phyloP scores from a whole-genome alignment of 805 yeast species.

The Kregervanrija fluxuum region DNA sequence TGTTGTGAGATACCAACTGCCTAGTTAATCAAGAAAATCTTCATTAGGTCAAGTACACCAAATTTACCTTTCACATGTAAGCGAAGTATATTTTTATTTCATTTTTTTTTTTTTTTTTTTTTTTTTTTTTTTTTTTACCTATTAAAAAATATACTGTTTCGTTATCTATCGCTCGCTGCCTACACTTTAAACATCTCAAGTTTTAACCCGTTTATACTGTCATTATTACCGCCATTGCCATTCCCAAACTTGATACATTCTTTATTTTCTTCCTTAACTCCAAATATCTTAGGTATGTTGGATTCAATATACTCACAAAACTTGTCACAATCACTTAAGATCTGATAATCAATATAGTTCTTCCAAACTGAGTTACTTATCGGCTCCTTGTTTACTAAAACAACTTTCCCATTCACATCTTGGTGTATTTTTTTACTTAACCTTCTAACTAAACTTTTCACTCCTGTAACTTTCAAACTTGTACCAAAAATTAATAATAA shows the following conservation, averaged over 20 bases:
- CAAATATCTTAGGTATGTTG: constrained; percentile 56
- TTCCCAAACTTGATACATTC: neutral
- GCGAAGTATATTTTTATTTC: too few species aligned
- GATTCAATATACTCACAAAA: constrained; percentile 55
- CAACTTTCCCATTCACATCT: constrained; percentile 62
- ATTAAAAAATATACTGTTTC: too few species aligned
- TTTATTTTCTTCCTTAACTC: constrained; percentile 15
- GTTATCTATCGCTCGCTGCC: too few species aligned
- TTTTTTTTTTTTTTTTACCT: too few species aligned
- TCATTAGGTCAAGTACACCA: too few species aligned
- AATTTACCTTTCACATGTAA: too few species aligned
- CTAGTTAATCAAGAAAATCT: neutral
- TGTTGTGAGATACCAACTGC: too few species aligned
- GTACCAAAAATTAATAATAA: constrained; percentile 87
- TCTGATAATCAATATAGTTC: constrained; percentile 68
- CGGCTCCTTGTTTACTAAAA: constrained; percentile 67
- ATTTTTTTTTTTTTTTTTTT: too few species aligned
- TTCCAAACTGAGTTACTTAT: constrained; percentile 62
- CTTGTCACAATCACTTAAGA: constrained; percentile 72
- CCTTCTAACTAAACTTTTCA: constrained; percentile 64
- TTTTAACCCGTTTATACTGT: too few species aligned
- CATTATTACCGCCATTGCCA: too few species aligned
- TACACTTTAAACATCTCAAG: too few species aligned
- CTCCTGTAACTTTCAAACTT: constrained; percentile 85
- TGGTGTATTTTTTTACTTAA: constrained; percentile 66